Evolutionary conservation across 2,329 filamentous ascomycete species (phyloP), one percentile per base, ranked within the genome.

Genomic region (Fusarium fracticaudum): DNA sequence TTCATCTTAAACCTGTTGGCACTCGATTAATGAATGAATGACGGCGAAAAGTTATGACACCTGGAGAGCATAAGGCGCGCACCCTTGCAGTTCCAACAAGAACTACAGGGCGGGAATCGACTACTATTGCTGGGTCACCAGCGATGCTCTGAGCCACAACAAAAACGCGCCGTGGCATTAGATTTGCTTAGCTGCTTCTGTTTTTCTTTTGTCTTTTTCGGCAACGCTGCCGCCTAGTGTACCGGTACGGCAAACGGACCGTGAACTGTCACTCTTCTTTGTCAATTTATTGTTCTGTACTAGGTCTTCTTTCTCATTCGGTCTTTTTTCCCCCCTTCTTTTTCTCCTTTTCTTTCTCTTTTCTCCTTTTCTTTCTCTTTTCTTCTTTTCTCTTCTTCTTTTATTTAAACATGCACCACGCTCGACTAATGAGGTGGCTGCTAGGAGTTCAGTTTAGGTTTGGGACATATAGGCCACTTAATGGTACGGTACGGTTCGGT

Each of bases 11-110:
- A 64, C 69, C 67, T 69, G 64, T 72, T 61, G 69, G 45, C 50
- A 44, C 45, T 65, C 64, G 64, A 53, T 74, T 76, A 72, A 77
- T 60, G 76, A 77, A 75, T 77, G 77, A 78, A 77, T 59, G 77
- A 75, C 63, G 64, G 75, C 55, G 50, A 78, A 78, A 78, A 76
- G 74, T 73, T 75, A 77, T 65, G 67, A 78, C 69, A 66, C 63
- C 66, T 48, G 65, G 59, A 69, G 64, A 71, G 55, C 64, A 65
- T 51, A 72, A n/a, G n/a, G n/a, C 51, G 24, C 24, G 40, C 58
- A 61, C 40, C 54, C 63, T 71, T 55, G 60, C 55, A 53, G 69
- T 64, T 58, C 62, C 67, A 71, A 54, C 61, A 64, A 71, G 64
- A 60, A 69, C 31, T 53, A 54, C 33, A 61, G 41, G 38, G 60